phyloP scores from a whole-genome alignment of 2,329 filamentous ascomycete species.

The Chrysoporthe cubensis region DNA sequence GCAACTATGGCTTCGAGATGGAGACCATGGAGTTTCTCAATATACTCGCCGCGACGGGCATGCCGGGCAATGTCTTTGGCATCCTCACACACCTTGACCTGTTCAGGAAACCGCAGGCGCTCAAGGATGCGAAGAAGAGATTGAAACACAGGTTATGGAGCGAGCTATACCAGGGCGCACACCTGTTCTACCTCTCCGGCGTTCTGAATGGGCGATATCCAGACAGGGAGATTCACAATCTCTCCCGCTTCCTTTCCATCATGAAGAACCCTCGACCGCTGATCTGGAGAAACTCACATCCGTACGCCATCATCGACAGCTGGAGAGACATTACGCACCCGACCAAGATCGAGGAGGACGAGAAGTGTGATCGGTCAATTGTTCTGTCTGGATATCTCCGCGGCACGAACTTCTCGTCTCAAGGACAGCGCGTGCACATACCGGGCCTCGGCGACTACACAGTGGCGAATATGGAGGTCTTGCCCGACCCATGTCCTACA shows the following conservation, averaged over 20 bases:
- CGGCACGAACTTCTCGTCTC: slow-evolving; percentile 88
- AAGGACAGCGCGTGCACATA: slow-evolving; percentile 86
- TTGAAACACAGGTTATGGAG: slow-evolving; percentile 96
- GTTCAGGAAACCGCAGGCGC: slow-evolving; percentile 88
- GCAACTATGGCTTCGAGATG: slow-evolving; percentile 99
- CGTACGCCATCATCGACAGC: slow-evolving; percentile 90
- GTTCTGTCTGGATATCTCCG: slow-evolving; percentile 92
- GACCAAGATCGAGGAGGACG: slow-evolving; percentile 83
- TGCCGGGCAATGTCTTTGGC: slow-evolving; percentile 98
- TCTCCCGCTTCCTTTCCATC: slow-evolving; percentile 92
- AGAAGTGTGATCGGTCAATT: slow-evolving; percentile 87
- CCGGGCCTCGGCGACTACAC: slow-evolving; percentile 90
- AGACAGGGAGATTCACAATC: slow-evolving; percentile 92
- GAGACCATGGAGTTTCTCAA: slow-evolving; percentile 99
- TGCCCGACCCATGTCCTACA: slow-evolving; percentile 95
- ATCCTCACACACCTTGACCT: slow-evolving; percentile 95
- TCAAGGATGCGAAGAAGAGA: slow-evolving; percentile 94
- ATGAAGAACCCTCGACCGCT: slow-evolving; percentile 99
- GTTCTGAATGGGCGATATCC: slow-evolving; percentile 97
- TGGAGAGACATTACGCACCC: slow-evolving; percentile 96
- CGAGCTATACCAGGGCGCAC: slow-evolving; percentile 94
- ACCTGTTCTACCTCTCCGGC: slow-evolving; percentile 94
- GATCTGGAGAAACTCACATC: slow-evolving; percentile 94
- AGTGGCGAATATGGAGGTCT: slow-evolving; percentile 78
- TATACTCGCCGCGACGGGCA: slow-evolving; percentile 87